phyloP scores from a whole-genome alignment of 139 green algal species.

The Micractinium sp. region DNA sequence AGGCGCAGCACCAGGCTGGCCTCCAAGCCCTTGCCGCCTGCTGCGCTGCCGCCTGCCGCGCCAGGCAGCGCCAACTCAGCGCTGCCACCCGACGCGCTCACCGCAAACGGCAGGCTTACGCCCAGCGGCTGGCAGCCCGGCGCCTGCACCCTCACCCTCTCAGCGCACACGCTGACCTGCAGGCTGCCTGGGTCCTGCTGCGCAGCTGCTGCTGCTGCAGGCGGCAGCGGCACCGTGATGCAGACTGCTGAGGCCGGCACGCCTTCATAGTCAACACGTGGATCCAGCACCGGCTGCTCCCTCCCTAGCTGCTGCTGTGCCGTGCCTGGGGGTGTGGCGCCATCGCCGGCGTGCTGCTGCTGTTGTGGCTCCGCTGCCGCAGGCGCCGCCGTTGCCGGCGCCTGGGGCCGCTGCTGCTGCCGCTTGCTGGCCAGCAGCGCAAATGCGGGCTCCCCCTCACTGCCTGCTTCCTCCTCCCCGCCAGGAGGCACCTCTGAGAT shows the following conservation, averaged over 20 bases:
- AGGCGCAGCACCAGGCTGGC: conserved; percentile 27
- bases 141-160: conserved; percentile 1
- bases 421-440: conserved; percentile 19
- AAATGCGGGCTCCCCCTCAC: neutral
- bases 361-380: neutral
- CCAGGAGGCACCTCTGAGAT: neutral
- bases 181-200: neutral
- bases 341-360: neutral
- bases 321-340: neutral
- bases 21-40: neutral
- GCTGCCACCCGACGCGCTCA: neutral
- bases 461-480: neutral
- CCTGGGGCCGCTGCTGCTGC: neutral
- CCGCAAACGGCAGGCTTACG: conserved; percentile 12
- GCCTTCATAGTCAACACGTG: neutral
- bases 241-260: neutral
- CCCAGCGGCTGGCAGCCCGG: conserved; percentile 13
- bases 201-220: neutral
- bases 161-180: neutral
- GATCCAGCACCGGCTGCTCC: neutral
- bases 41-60: neutral
- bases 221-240: conserved; percentile 19
- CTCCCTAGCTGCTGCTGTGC: neutral
- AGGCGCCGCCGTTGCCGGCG: neutral
- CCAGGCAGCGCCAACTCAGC: neutral